Evolutionary conservation across 179 eudicot species (phyloP).

Genomic region (Heliamphora pulchella): DNA sequence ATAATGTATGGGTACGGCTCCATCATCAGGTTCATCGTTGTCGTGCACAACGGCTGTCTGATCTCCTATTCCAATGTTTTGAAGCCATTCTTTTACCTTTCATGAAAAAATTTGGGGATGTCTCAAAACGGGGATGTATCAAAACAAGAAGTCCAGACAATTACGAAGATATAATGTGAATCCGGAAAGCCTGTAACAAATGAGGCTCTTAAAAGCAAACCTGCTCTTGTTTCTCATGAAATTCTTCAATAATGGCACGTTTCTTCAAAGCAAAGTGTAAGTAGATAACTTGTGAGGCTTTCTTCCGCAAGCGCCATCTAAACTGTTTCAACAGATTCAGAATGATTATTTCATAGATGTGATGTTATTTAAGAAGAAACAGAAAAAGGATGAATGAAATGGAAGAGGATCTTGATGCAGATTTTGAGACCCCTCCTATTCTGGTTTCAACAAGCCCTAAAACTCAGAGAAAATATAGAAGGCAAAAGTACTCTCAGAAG

Average conservation of each 20-base stretch:
- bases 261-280: slow-evolving; percentile 82
- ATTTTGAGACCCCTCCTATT: not conserved
- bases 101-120: not conserved
- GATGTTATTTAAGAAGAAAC: not conserved
- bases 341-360: not conserved
- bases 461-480: not conserved
- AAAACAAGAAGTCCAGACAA: not conserved
- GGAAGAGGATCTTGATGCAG: not conserved
- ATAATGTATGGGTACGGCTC: slow-evolving; percentile 42
- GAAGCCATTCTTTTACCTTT: slow-evolving; percentile 76
- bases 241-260: slow-evolving; percentile 71
- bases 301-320: slow-evolving; percentile 74
- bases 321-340: slow-evolving; percentile 38
- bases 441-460: not conserved
- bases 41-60: slow-evolving; percentile 65
- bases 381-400: not conserved
- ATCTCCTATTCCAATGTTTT: slow-evolving; percentile 75
- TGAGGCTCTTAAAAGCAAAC: slow-evolving; percentile 23
- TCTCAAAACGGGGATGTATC: not conserved
- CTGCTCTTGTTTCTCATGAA: slow-evolving; percentile 94
- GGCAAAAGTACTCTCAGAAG: not conserved
- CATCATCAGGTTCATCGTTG: slow-evolving; percentile 80
- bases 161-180: not conserved
- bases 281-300: slow-evolving; percentile 81
- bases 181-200: no score